Base-by-base conservation (phyloP, 1,284 basidiomycete genomes). In the Chondrostereum purpureum region DNA sequence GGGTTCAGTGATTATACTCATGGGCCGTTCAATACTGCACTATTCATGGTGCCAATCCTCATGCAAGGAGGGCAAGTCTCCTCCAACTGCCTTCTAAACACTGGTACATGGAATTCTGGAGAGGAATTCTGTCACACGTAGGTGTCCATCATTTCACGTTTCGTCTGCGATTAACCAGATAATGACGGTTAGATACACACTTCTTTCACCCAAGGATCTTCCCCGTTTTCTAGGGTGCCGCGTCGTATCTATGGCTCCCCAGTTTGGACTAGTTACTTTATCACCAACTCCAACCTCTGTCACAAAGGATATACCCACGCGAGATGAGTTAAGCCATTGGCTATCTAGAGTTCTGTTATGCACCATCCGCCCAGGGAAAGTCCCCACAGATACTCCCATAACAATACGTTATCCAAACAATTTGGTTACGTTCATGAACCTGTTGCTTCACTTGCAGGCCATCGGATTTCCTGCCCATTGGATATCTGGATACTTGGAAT, bases 301-400 rank as follows among this genome's bases (percentile, higher is more conserved):
- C 0, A 50, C 65, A 13, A 42, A 52, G 1, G 47, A 56, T 16
- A 57, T 69, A 3, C 61, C 62, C 0, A 60, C 63, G 8, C 59
- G 60, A 44, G 55, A 55, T 35, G 58, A 66, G 45, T 55, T 64
- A 35, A 54, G 47, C 13, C 55, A 58, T 16, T 72, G 69, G 68
- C 62, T 72, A 45, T 60, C 62, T n/a, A 56, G 62, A 43, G 53
- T 65, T 33, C 57, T 68, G 42, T 58, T 71, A 44, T 61, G 58
- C 50, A 63, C 59, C n/a, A 46, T 65, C 48, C 54, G 57, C 27
- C 60, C 62, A 23, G 62, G 61, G n/a, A 57, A 48, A 39, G 44
- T 48, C 37, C 44, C 56, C 56, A 27, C 52, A 51, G 46, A 51
- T 55, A 43, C 53, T 55, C 48, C 59, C 57, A 10, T 43, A 53